Evolutionary conservation across 1,284 basidiomycete species (phyloP), one percentile per base, ranked within the genome.

Genomic region (Cutaneotrichosporon sp.): DNA sequence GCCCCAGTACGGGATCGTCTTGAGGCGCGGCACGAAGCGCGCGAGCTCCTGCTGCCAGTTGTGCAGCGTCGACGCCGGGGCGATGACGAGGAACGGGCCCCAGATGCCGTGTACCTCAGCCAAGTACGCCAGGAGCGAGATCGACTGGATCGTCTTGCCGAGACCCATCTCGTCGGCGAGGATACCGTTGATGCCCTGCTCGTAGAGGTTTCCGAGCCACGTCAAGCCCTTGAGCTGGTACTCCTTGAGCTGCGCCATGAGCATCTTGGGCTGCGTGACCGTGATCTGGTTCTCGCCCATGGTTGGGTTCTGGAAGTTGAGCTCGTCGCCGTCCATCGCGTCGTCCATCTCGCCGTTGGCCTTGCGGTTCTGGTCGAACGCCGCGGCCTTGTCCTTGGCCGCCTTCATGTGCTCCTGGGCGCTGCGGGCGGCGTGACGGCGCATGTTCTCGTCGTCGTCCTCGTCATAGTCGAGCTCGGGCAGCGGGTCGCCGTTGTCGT

Each of bases 11-110:
- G 97, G 97, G 42, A 99, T 79, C 1, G 94, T 92, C 79, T 98
- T 99, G 66, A 99, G 85, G 50, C 85, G 84, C 25, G 97, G 97
- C 4, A 97, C 93, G 77, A 99, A 99, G 31, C 92, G 89, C 29
- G 92, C 90, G 62, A 99, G 86, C 80, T 99, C 97, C 76, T 99
- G 97, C 78, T 99, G 95, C 97, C 97, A 99, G 75, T 99, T 99
- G 81, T 99, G 97, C 67, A 99, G 82, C 0, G 97, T 99, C 6
- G 95, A 98, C 1, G 95, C 91, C 1, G 97, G 97, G 1, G 97
- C 94, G 54, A 99, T 97, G 61, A 99, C 95, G n/a, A 99, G 85
- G 84, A 99, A 99, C 18, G 97, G 97, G 0, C 97, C 97, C 97
- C 97, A 99, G 64, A 99, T 97, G 75, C 98, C 91, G 78, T 99